Base-by-base conservation (phyloP, 163 green algal genomes). In the Volvox carteri region DNA sequence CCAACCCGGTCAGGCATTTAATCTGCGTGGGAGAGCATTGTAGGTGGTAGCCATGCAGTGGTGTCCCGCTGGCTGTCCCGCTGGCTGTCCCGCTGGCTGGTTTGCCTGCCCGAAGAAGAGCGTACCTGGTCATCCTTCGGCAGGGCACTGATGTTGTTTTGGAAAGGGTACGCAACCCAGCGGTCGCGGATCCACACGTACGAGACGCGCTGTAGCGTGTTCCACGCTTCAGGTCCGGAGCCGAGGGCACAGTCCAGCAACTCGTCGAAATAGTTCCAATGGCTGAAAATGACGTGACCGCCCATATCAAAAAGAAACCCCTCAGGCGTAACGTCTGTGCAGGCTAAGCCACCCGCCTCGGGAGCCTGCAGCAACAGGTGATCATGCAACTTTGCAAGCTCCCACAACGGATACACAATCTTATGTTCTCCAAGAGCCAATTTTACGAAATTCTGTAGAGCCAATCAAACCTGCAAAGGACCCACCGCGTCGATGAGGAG, bases 291-390 rank as follows among this genome's bases (percentile, higher is more conserved):
- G 77, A 99, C 97, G 74, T 99, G 97, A 30, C 97, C 97, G 33
- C 97, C 97, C 97, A 99, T 99, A 93, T 99, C 97, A 90, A 98
- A 99, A 33, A 98, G 88, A 75, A 99, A 99, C 58, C 97, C 97
- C 84, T 99, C 94, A 0, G 95, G 92, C 0, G 97, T 99, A 12
- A 96, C 85, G 58, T 97, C 96, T 6, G 97, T 98, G 95, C 96
- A 99, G 0, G 97, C 96, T 42, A 99, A 90, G 25, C 97, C 97
- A 75, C 96, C 96, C 35, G 97, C 95, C 67, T 96, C 94, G 16
- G 86, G 58, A 21, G 92, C 95, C 95, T 97, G 93, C 75, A n/a
- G n/a, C n/a, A 85, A 56, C 60, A 85, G 79, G 44, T 65, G 83
- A 88, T 79, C 67, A 67, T 39, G 39, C 28, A 28, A 18, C 33